Evolutionary conservation across 495 filamentous ascomycete genomes (phyloP).

Genomic region (Trichoderma erinaceum): DNA sequence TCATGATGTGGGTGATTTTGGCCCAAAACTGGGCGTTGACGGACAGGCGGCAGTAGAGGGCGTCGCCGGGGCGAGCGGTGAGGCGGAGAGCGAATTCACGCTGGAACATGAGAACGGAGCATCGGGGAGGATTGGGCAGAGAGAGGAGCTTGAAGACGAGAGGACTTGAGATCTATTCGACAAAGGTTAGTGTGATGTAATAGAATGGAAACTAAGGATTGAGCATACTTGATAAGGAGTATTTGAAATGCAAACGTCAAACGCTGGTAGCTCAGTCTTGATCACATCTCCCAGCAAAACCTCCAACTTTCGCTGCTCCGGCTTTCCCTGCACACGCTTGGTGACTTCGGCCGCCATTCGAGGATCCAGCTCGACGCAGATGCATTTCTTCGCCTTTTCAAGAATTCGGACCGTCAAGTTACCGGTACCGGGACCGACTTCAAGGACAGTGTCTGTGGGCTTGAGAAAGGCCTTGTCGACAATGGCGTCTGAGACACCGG

Average conservation of each 20-base stretch:
- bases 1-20: constrained; percentile 66
- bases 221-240: constrained; percentile 62
- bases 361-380: constrained; percentile 77
- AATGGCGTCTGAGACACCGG: constrained; percentile 83
- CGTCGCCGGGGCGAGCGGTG: constrained; percentile 66
- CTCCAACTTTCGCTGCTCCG: constrained; percentile 71
- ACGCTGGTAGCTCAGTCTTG: constrained; percentile 76
- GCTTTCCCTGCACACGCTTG: constrained; percentile 84
- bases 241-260: constrained; percentile 89
- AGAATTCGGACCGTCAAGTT: constrained; percentile 86
- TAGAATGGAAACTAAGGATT: not conserved
- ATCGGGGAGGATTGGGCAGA: constrained; percentile 61
- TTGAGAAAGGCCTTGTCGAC: constrained; percentile 82
- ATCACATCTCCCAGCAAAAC: constrained; percentile 89
- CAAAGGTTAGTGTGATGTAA: not conserved
- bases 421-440: constrained; percentile 37
- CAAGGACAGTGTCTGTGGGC: constrained; percentile 66
- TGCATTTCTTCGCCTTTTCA: constrained; percentile 66
- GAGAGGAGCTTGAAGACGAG: constrained; percentile 88
- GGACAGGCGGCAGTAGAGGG: constrained; percentile 77
- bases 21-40: constrained; percentile 97
- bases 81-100: constrained; percentile 35
- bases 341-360: constrained; percentile 96
- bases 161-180: constrained; percentile 70
- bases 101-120: constrained; percentile 79